These are phyloP conservation scores for Moesziomyces parantarcticus DNA, from an alignment of 1,284 basidiomycete genomes.

Conservation along the genomic window DNA sequence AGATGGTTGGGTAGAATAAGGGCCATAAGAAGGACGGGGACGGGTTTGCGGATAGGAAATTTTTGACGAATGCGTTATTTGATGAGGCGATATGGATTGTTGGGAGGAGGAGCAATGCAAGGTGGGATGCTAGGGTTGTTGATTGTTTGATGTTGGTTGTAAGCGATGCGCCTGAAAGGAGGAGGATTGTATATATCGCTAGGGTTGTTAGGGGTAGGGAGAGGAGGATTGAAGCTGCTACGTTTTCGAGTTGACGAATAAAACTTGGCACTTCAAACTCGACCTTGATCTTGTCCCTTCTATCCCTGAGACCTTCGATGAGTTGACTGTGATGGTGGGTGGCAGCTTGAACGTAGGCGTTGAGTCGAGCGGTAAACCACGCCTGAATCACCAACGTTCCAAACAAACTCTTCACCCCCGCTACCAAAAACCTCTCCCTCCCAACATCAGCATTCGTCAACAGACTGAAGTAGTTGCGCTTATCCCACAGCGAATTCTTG, in stretches of 20 bases:
- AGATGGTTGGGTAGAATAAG: slow-evolving; percentile 26
- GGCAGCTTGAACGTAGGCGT: slow-evolving; percentile 12
- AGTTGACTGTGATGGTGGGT: neutral
- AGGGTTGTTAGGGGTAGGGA: slow-evolving; percentile 5
- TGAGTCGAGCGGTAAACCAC: slow-evolving; percentile 30
- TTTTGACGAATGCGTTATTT: neutral
- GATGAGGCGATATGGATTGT: slow-evolving; percentile 1
- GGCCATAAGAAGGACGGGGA: slow-evolving; percentile 23
- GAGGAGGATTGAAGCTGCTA: slow-evolving; percentile 9
- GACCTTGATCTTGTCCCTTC: neutral
- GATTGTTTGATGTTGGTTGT: neutral
- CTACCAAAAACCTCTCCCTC: slow-evolving; percentile 10
- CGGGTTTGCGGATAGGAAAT: slow-evolving; percentile 18
- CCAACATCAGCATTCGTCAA: slow-evolving; percentile 1
- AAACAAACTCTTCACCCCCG: slow-evolving; percentile 14
- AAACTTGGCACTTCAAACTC: slow-evolving; percentile 12
- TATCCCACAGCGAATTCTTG: slow-evolving; percentile 1
- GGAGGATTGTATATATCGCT: neutral
- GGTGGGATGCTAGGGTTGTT: slow-evolving; percentile 3
- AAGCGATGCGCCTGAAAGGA: slow-evolving; percentile 9
- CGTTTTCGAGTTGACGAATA: slow-evolving; percentile 22
- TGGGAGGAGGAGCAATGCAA: slow-evolving; percentile 17
- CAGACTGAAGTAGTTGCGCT: slow-evolving; percentile 17
- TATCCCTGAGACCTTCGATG: neutral
- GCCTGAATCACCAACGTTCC: slow-evolving; percentile 25